These are phyloP conservation scores for Populus deltoides DNA, from an alignment of 345 rosid species.

Conservation along the genomic window DNA sequence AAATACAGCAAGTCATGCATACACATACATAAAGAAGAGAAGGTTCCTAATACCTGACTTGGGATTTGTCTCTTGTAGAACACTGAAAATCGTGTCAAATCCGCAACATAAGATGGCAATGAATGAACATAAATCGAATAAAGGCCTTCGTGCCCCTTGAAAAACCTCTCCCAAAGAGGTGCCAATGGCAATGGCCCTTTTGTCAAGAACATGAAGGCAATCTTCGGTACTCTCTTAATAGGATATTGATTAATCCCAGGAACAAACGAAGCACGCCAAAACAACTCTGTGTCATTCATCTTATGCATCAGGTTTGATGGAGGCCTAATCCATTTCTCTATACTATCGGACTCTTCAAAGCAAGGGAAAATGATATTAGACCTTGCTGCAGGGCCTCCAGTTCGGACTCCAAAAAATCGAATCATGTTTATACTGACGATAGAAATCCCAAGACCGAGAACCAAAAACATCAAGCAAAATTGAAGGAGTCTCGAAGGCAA, in stretches of 20 bases:
- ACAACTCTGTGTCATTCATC: conserved; percentile 57
- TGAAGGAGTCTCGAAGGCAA: conserved; percentile 32
- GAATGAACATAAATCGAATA: conserved; percentile 78
- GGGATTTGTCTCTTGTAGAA: conserved; percentile 82
- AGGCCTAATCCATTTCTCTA: conserved; percentile 26
- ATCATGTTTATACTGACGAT: conserved; percentile 28
- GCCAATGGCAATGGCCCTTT: conserved; percentile 86
- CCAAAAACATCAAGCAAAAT: conserved; percentile 27
- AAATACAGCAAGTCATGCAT: not conserved
- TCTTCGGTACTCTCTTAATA: conserved; percentile 65
- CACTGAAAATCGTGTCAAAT: conserved; percentile 52
- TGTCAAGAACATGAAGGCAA: conserved; percentile 93
- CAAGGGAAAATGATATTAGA: conserved; percentile 21
- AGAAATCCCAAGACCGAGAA: conserved; percentile 33
- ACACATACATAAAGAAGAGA: not conserved
- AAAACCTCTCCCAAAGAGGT: conserved; percentile 90
- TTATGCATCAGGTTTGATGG: conserved; percentile 25
- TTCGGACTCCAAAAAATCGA: conserved; percentile 24
- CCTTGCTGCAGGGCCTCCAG: conserved; percentile 10
- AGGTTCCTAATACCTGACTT: conserved; percentile 62
- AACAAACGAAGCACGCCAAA: conserved; percentile 81
- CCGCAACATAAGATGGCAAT: conserved; percentile 51
- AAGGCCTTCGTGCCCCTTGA: conserved; percentile 58
- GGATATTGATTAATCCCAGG: conserved; percentile 57
- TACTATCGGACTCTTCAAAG: conserved; percentile 10